Percentiles rank a stretch among this genome's conserved stretches.
These are phyloP conservation scores for Tetracladium maxilliforme DNA, from an alignment of 2,329 filamentous ascomycete species.

Conservation along the genomic window DNA sequence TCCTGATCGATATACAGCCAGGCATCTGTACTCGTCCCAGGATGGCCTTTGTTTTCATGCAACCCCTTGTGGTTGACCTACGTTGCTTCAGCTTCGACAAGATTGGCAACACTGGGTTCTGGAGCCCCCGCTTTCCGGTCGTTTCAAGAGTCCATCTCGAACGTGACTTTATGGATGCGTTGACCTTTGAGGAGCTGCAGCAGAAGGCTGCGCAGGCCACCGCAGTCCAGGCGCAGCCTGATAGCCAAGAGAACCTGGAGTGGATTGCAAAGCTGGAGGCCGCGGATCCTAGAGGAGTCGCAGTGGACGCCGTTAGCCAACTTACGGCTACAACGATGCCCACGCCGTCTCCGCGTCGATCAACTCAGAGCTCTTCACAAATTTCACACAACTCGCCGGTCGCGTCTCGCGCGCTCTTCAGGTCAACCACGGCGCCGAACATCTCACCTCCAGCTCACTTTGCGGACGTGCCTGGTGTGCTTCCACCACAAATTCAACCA, in stretches of 20 bases:
- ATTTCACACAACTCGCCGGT: no score
- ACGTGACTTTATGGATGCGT: constrained; percentile 50
- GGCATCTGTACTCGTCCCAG: no score
- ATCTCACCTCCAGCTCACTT: no score
- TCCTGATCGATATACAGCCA: constrained; percentile 25
- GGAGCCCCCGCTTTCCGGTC: constrained; percentile 61
- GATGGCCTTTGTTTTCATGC: constrained; percentile 43
- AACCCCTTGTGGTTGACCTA: constrained; percentile 66
- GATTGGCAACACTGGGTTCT: constrained; percentile 52
- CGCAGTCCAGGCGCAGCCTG: constrained; percentile 29
- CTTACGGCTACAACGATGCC: constrained; percentile 21
- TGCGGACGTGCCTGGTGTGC: no score
- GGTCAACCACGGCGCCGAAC: no score
- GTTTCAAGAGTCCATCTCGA: constrained; percentile 69
- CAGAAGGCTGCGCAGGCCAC: constrained; percentile 43
- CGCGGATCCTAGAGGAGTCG: constrained; percentile 29
- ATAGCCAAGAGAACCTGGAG: constrained; percentile 42
- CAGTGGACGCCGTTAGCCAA: constrained; percentile 29
- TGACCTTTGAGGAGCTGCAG: constrained; percentile 58
- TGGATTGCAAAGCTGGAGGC: constrained; percentile 48
- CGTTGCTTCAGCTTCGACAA: constrained; percentile 70
- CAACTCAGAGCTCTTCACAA: no score
- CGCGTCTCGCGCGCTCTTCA: no score
- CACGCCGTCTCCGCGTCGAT: no score
- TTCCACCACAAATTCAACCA: no score